A percentile compares a stretch with the other conserved stretches of the same genome.
Conservation (phyloP, 306 rosid genomes). For the Vigna hirtella region DNA sequence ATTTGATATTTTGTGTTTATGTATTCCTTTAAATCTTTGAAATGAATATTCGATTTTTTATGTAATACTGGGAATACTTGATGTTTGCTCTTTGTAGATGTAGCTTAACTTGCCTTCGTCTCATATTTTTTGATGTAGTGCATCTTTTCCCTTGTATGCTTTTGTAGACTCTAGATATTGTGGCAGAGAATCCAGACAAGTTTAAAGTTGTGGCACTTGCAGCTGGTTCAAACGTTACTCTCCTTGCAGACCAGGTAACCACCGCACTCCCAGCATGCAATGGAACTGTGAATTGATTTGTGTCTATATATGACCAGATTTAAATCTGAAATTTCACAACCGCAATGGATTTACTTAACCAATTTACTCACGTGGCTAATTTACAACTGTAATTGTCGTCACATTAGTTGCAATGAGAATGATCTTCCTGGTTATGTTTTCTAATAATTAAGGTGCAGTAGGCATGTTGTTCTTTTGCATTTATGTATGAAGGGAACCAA, state of each 20-base stretch:
- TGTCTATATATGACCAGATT: not conserved
- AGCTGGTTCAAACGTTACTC: slow-evolving; percentile 95
- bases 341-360: slow-evolving; percentile 8
- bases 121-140: slow-evolving; percentile 5
- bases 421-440: slow-evolving; percentile 9
- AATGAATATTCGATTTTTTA: not conserved
- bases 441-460: not conserved
- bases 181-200: slow-evolving; percentile 94
- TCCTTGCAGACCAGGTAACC: slow-evolving; percentile 94
- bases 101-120: slow-evolving; percentile 30
- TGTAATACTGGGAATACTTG: slow-evolving; percentile 19
- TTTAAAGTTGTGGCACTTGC: slow-evolving; percentile 92
- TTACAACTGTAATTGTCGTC: not conserved
- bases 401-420: slow-evolving; percentile 14
- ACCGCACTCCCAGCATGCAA: slow-evolving; percentile 14
- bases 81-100: slow-evolving; percentile 26
- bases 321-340: slow-evolving; percentile 16
- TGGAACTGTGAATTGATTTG: slow-evolving; percentile 36
- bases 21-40: not conserved
- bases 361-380: slow-evolving; percentile 11
- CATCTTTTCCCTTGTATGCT: slow-evolving; percentile 41
- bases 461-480: slow-evolving; percentile 27
- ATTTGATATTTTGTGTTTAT: slow-evolving; percentile 13
- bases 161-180: slow-evolving; percentile 95
- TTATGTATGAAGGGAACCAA: not conserved